Evolutionary conservation across 305 asterid species (phyloP).

Genomic region (Fraxinus greggii): DNA sequence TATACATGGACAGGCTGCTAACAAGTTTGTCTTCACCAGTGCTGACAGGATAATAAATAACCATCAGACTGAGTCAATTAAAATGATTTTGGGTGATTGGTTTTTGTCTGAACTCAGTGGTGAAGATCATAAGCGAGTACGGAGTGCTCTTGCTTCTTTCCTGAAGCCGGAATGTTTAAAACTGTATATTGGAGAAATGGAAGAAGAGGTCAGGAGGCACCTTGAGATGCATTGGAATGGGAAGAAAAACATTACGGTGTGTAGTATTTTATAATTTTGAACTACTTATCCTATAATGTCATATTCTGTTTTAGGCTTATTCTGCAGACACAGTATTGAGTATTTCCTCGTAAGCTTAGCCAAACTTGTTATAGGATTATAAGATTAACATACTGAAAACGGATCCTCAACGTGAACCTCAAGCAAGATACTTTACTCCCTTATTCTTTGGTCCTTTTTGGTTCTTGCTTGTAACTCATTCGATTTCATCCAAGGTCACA

Average conservation of each 20-base stretch:
- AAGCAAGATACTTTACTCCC: not conserved
- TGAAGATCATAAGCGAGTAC: constrained; percentile 61
- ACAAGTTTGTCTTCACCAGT: constrained; percentile 55
- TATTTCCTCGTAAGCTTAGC: not conserved
- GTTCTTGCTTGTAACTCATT: not conserved
- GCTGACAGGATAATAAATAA: constrained; percentile 41
- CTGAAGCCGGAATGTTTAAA: constrained; percentile 38
- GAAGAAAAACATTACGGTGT: constrained; percentile 44
- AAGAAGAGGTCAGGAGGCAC: constrained; percentile 34
- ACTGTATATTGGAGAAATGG: constrained; percentile 37
- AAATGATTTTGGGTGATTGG: constrained; percentile 56
- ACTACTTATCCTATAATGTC: not conserved
- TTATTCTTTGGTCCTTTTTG: not conserved
- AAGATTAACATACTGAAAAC: not conserved
- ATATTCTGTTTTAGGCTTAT: not conserved
- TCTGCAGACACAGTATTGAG: not conserved
- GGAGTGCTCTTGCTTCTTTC: constrained; percentile 60
- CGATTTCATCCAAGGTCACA: not conserved
- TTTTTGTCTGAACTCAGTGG: constrained; percentile 56
- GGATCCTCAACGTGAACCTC: not conserved
- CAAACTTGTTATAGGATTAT: not conserved
- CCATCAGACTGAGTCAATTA: constrained; percentile 56
- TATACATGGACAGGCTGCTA: constrained; percentile 67
- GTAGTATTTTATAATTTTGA: not conserved
- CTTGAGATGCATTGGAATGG: constrained; percentile 40